Percentiles rank a stretch among this genome's conserved stretches.
These are phyloP conservation scores for Neurospora sp. DNA, from an alignment of 495 filamentous ascomycete genomes.

Conservation along the genomic window DNA sequence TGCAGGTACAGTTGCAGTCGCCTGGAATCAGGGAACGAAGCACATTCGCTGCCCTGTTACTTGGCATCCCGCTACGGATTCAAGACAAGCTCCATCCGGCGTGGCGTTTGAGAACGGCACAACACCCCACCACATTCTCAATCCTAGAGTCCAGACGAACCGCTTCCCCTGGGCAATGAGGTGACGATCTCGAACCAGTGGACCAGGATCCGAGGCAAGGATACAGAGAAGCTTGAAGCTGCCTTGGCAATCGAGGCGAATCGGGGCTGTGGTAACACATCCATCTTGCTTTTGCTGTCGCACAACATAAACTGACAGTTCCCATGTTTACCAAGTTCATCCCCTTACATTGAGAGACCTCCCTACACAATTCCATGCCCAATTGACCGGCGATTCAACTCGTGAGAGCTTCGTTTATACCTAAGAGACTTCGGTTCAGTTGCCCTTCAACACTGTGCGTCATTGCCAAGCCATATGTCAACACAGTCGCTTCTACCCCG, in stretches of 20 bases:
- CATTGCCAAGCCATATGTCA: neutral
- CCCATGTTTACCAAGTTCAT: neutral
- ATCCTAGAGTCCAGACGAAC: neutral
- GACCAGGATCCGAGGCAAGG: neutral
- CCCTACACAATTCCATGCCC: neutral
- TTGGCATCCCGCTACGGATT: neutral
- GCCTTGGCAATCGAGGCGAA: neutral
- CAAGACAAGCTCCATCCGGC: neutral
- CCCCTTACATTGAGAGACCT: neutral
- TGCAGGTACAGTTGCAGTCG: neutral
- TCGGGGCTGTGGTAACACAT: neutral
- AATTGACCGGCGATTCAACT: neutral
- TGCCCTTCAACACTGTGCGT: neutral
- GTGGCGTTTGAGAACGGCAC: neutral
- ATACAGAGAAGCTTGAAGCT: neutral
- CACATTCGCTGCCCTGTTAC: neutral
- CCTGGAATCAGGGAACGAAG: neutral
- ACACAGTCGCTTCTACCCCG: neutral
- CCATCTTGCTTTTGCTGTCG: neutral
- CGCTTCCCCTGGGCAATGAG: neutral
- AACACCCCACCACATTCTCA: neutral
- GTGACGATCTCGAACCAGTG: neutral
- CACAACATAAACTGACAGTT: neutral
- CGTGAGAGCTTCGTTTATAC: neutral
- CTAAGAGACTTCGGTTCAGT: neutral